phyloP scores from a whole-genome alignment of 129 eudicot species.

The Pseudognaphalium luteoalbum region DNA sequence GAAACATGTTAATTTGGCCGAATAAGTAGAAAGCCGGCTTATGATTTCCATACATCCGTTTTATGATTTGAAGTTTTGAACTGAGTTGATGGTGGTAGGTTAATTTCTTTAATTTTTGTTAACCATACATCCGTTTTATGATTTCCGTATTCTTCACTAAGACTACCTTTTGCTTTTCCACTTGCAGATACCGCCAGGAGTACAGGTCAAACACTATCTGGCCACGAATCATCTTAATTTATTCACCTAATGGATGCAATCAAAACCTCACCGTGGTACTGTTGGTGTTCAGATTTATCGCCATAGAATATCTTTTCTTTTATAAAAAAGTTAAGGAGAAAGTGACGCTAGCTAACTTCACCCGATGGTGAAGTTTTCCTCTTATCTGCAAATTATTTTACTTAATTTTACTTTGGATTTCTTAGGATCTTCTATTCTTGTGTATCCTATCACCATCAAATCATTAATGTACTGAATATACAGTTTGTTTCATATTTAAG shows the following conservation, averaged over 20 bases:
- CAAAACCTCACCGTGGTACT: constrained; percentile 22
- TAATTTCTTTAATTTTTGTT: not conserved
- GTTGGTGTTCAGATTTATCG: constrained; percentile 22
- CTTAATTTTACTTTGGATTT: not conserved
- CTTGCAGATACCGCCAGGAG: constrained; percentile 18
- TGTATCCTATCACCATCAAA: constrained; percentile 16
- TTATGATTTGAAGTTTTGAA: too few relatives aligned
- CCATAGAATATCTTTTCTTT: constrained; percentile 14
- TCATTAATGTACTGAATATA: constrained; percentile 15
- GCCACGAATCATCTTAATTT: constrained; percentile 24
- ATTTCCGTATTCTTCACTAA: constrained; percentile 3
- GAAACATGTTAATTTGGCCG: not conserved
- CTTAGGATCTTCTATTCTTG: constrained; percentile 22
- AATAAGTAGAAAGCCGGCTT: not conserved
- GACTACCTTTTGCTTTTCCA: constrained; percentile 15
- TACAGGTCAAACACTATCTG: constrained; percentile 11
- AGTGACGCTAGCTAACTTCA: constrained; percentile 14
- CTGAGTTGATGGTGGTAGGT: not conserved
- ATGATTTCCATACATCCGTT: too few relatives aligned
- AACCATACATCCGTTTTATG: not conserved
- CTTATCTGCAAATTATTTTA: not conserved
- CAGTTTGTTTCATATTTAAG: not conserved
- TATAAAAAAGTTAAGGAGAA: constrained; percentile 26
- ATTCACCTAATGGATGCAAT: not conserved
- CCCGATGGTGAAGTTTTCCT: not conserved